These are phyloP conservation scores for Coemansia javaensis DNA, from an alignment of 192 early-diverging fungal species.

Conservation along the genomic window DNA sequence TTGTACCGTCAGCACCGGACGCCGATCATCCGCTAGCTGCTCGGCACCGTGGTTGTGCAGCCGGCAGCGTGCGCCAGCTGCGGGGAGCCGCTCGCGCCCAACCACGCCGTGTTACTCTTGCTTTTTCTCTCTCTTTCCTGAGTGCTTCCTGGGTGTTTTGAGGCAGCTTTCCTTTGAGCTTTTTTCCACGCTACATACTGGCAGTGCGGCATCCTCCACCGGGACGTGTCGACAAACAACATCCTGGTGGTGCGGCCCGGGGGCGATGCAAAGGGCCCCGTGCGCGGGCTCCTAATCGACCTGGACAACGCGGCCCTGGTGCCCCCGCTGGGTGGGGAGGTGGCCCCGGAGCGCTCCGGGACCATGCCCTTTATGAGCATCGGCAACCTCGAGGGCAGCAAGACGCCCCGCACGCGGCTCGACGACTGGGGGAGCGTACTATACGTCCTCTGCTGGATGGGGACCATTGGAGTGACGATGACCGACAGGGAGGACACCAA, in stretches of 20 bases:
- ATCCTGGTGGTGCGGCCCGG: conserved; percentile 5
- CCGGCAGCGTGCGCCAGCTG: no score
- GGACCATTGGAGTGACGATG: conserved; percentile 7
- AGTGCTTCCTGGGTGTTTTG: no score
- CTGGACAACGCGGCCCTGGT: conserved; percentile 12
- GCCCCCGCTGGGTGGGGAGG: neutral
- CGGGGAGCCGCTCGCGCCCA: no score
- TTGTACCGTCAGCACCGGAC: no score
- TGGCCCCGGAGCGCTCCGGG: neutral
- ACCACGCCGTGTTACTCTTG: no score
- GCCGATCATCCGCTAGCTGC: no score
- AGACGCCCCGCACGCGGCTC: neutral
- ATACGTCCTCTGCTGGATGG: conserved; percentile 18
- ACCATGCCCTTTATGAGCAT: conserved; percentile 30
- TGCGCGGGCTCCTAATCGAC: conserved; percentile 21
- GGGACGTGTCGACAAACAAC: conserved; percentile 24
- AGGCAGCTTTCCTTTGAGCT: no score
- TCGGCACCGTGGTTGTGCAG: no score
- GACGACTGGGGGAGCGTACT: conserved; percentile 23
- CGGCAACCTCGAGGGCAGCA: conserved; percentile 7
- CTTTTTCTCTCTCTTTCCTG: no score
- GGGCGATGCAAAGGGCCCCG: neutral
- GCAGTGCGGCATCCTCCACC: conserved; percentile 17
- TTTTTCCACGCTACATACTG: no score
- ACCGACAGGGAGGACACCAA: no score